These are phyloP conservation scores for Raffaelea ambrosiae DNA, from an alignment of 2,329 filamentous ascomycete species.

Conservation along the genomic window DNA sequence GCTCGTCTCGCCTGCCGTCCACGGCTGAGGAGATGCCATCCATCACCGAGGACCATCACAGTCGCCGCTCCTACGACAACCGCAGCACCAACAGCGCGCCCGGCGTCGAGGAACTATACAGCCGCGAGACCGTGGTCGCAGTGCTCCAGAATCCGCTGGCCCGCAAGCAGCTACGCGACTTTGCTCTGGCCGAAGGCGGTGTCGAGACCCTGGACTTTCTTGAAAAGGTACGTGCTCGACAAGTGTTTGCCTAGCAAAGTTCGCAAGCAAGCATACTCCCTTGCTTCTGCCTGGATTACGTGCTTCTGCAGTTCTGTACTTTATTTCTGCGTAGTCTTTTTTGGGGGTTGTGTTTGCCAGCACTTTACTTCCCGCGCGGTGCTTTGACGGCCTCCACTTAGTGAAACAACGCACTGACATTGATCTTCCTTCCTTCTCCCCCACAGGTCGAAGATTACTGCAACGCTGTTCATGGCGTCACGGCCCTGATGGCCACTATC, in stretches of 20 bases:
- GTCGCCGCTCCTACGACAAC: conserved; percentile 5
- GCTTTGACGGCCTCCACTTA: background rate
- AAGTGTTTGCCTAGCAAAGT: no score
- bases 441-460: conserved; percentile 35
- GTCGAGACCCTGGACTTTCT: conserved; percentile 43
- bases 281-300: no score
- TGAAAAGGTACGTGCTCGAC: conserved; percentile 31
- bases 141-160: conserved; percentile 40
- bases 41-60: conserved; percentile 5
- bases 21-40: conserved; percentile 15
- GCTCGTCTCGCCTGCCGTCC: conserved; percentile 21
- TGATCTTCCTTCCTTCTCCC: no score
- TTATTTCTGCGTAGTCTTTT: background rate
- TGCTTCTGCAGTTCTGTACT: conserved; percentile 9
- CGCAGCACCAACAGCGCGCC: background rate
- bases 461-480: conserved; percentile 29
- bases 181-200: conserved; percentile 36
- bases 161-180: conserved; percentile 36
- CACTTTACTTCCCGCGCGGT: background rate
- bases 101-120: conserved; percentile 34
- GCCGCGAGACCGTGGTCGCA: conserved; percentile 39
- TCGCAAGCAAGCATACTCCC: no score
- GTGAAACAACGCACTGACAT: conserved; percentile 8
- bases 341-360: background rate
- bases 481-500: conserved; percentile 26